Base-by-base conservation (phyloP, 2,329 filamentous ascomycete species). In the Clonostachys chloroleuca region DNA sequence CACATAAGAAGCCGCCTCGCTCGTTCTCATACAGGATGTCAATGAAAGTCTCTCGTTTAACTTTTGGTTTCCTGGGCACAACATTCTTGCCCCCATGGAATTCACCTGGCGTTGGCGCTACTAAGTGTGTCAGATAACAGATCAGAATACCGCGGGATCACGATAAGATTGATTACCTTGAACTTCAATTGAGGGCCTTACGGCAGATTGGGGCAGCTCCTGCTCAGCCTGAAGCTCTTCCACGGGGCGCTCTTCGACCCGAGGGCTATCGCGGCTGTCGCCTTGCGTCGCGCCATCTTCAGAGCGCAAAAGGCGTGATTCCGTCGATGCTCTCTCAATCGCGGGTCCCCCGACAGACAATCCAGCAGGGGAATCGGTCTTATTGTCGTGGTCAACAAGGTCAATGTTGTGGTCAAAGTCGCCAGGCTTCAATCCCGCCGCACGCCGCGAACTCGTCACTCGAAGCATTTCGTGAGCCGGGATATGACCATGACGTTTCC, bases 11-110 rank as follows among this genome's bases (percentile, higher is more conserved):
- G 37, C 83, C 84, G 12, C 94, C 94, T 48, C 94, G 81, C 69
- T 99, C 89, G 60, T 99, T 99, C 65, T 99, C 94, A 66, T 95
- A 97, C 0, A 99, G 74, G 6, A 97, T 80, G 53, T 99, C 94
- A 51, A 97, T 83, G 30, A 80, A 84, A 3, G 74, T 73, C 53
- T 83, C 61, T 70, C 76, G 52, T 60, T 68, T 49, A 65, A 59
- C 52, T 34, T 63, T 54, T 13, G 56, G 59, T 42, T 54, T 60
- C 36, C 52, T 60, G 9, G 63, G 62, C 39, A 64, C 62, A 34
- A 72, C 67, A 43, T 68, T 54, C n/a, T 67, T 6, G 12, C n/a
- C 44, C 20, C 51, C 51, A 37, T 54, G 47, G 33, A 55, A 55
- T 30, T 47, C 47, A 41, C 56, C 54, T 37, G 59, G 59, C 17